Evolutionary conservation across 2,329 filamentous ascomycete genomes (phyloP), one percentile per base, ranked within the genome.

Genomic region (Claviceps spartinae): DNA sequence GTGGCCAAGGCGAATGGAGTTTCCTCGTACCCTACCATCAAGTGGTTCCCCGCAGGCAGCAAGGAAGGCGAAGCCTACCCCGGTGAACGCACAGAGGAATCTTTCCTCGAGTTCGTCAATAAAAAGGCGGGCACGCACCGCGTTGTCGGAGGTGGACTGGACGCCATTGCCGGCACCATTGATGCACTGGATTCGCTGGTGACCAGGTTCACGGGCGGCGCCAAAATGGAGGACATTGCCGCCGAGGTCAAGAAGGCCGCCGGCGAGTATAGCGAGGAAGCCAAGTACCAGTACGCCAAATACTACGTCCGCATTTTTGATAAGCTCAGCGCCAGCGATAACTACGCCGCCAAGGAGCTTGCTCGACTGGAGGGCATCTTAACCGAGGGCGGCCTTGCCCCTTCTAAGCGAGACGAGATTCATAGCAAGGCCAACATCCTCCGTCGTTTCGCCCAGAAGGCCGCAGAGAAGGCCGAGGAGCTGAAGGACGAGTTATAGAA

Each of bases 281-380:
- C 72, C 13, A 73, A 81, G 68, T 69, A 84, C 68, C 88, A 87
- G 74, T 95, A 91, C 65, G 88, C 88, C 47, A 79, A 90, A 70
- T 98, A 98, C 79, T 97, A 98, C 69, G 76, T 93, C 67, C 88
- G 87, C 67, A 89, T 95, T 51, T 85, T 93, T 55, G 81, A 87
- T 66, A 97, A 96, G 81, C 73, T 93, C 57, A 76, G 74, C 65
- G 76, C 83, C 68, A 94, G 85, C 71, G 76, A 85, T 55, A 83
- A 75, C 50, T 96, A 88, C 64, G 88, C 82, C 48, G 73, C 80
- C 65, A 97, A 95, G 81, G 91, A 97, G 76, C 74, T 90, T 56
- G 77, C 82, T 55, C 81, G 91, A 57, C 76, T 97, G 56, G 78
- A 88, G 61, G 82, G 84, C 59, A 79, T 97, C 59, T 72, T 96